Percentiles rank a stretch among this genome's conserved stretches.
phyloP scores from a whole-genome alignment of 2,329 filamentous ascomycete genomes.

The Penicillium sp. region DNA sequence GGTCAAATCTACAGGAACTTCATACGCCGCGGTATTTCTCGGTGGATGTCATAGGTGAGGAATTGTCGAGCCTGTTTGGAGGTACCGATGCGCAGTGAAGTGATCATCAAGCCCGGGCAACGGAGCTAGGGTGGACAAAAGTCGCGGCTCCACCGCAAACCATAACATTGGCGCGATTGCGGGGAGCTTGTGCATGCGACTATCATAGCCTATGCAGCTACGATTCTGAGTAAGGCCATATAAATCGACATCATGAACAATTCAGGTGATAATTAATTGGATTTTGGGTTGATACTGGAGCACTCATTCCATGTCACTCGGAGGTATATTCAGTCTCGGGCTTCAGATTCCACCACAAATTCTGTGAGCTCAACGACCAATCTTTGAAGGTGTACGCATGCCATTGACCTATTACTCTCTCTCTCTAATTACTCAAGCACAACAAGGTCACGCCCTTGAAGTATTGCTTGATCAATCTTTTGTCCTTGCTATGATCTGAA shows the following conservation, averaged over 20 bases:
- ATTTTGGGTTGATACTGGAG: not conserved
- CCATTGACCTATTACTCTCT: too few relatives aligned
- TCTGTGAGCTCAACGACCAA: not conserved
- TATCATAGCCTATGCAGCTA: not conserved
- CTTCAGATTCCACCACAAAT: not conserved
- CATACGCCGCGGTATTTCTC: not conserved
- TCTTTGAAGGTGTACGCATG: too few relatives aligned
- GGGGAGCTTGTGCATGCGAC: slow-evolving; percentile 4
- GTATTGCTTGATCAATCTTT: not conserved
- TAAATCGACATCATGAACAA: not conserved
- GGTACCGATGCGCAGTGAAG: not conserved
- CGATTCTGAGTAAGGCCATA: not conserved
- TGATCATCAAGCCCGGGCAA: not conserved
- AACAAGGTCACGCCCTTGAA: too few relatives aligned
- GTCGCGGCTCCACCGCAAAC: slow-evolving; percentile 12
- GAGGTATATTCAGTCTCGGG: not conserved
- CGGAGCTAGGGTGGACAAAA: slow-evolving; percentile 6
- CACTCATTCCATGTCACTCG: not conserved
- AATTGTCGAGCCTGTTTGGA: not conserved
- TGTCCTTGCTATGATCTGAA: not conserved
- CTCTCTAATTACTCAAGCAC: too few relatives aligned
- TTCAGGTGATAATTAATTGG: not conserved
- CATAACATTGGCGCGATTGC: slow-evolving; percentile 9
- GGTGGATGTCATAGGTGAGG: not conserved
- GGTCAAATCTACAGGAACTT: not conserved